These are phyloP conservation scores for Hypoxylon fuscum DNA, from an alignment of 495 filamentous ascomycete genomes.

Conservation along the genomic window DNA sequence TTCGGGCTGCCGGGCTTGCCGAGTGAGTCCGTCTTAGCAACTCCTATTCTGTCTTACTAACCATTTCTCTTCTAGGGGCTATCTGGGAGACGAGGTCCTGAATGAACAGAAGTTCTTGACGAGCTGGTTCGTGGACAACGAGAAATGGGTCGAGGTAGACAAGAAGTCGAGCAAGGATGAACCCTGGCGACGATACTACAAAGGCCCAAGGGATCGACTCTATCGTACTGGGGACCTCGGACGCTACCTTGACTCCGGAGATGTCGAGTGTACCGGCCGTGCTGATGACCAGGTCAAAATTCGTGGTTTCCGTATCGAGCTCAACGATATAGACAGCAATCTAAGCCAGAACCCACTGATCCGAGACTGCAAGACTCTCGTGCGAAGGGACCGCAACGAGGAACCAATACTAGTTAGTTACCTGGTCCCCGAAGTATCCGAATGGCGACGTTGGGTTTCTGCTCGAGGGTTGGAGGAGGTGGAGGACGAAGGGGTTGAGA, in stretches of 20 bases:
- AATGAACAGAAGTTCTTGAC: constrained; percentile 83
- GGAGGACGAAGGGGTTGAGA: constrained; percentile 56
- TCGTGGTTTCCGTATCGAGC: constrained; percentile 92
- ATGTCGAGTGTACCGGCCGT: constrained; percentile 78
- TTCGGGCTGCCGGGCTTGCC: constrained; percentile 87
- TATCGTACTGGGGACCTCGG: constrained; percentile 88
- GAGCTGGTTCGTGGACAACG: constrained; percentile 87
- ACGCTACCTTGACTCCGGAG: constrained; percentile 75
- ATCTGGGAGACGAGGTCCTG: constrained; percentile 74
- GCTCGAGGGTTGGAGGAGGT: constrained; percentile 61
- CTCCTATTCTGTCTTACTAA: neutral
- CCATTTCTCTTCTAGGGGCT: constrained; percentile 57
- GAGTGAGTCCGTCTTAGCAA: constrained; percentile 55
- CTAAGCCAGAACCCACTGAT: constrained; percentile 81
- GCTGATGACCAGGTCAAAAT: constrained; percentile 95
- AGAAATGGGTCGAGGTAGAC: constrained; percentile 74
- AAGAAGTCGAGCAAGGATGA: constrained; percentile 62
- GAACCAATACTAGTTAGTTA: constrained; percentile 92
- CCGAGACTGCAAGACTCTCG: constrained; percentile 86
- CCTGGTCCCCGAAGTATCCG: constrained; percentile 80
- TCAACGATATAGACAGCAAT: constrained; percentile 91
- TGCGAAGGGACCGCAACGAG: constrained; percentile 87
- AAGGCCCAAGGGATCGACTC: constrained; percentile 85
- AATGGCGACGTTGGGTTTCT: constrained; percentile 75
- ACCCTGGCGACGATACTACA: constrained; percentile 81